phyloP scores from a whole-genome alignment of 2,329 filamentous ascomycete species.

The Colletotrichum lentis region DNA sequence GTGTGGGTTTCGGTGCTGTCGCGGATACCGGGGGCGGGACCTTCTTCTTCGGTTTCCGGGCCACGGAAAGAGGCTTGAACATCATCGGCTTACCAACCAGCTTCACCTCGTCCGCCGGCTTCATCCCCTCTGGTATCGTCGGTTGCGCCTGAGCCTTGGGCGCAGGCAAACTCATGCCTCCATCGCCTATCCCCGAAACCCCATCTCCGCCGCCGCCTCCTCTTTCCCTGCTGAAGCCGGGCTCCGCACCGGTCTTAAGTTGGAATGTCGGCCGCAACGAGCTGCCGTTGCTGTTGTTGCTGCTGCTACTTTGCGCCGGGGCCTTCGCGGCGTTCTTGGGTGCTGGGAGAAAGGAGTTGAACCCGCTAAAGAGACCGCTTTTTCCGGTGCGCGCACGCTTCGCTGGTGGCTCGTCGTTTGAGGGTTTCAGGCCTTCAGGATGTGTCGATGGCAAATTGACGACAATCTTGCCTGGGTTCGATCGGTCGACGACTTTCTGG shows the following conservation, averaged over 20 bases:
- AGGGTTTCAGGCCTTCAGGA: conserved; percentile 45
- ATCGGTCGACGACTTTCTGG: conserved; percentile 82
- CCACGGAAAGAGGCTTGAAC: conserved; percentile 89
- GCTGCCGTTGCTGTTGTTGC: conserved; percentile 40
- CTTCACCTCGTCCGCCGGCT: conserved; percentile 70
- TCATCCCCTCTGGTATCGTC: conserved; percentile 64
- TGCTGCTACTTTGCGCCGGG: conserved; percentile 45
- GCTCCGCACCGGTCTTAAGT: conserved; percentile 83
- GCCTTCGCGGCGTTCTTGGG: conserved; percentile 70
- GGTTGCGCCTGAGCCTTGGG: conserved; percentile 54
- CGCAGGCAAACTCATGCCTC: conserved; percentile 49
- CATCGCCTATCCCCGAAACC: conserved; percentile 39
- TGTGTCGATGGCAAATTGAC: conserved; percentile 73
- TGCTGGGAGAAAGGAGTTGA: conserved; percentile 86
- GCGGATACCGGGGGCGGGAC: conserved; percentile 44
- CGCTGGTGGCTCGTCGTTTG: conserved; percentile 66
- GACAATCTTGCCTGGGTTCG: conserved; percentile 83
- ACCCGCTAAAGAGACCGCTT: conserved; percentile 74
- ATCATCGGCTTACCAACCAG: conserved; percentile 80
- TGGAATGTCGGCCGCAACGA: conserved; percentile 55
- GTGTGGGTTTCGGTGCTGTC: conserved; percentile 28
- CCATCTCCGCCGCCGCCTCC: conserved; percentile 55
- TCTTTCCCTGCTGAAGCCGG: conserved; percentile 79
- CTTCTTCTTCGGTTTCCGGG: conserved; percentile 76
- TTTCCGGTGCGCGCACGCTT: conserved; percentile 71